Evolutionary conservation across 2,329 filamentous ascomycete genomes (phyloP).

Genomic region (Aspergillus fructus): DNA sequence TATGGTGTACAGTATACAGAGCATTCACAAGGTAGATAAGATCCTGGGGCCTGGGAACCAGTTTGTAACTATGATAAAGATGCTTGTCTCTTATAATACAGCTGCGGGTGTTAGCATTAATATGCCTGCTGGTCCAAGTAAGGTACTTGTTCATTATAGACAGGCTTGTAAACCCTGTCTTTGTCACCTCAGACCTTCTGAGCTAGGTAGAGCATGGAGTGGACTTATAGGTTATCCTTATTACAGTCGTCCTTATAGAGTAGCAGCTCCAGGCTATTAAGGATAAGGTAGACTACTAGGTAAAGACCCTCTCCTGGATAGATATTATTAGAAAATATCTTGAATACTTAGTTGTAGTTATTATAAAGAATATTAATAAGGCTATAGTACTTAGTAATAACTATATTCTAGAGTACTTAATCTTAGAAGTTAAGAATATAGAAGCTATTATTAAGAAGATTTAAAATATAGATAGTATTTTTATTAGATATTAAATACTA

Average conservation of each 20-base stretch:
- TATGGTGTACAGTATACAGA: conserved; percentile 95
- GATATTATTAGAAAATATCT: conserved; percentile 91
- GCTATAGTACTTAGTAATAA: conserved; percentile 83
- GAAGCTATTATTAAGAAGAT: conserved; percentile 73
- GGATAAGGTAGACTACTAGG: conserved; percentile 85
- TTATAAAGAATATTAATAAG: conserved; percentile 68
- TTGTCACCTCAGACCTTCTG: conserved; percentile 90
- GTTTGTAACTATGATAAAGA: conserved; percentile 97
- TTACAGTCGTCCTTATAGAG: conserved; percentile 77
- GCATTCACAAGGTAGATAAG: conserved; percentile 95
- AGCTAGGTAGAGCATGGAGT: conserved; percentile 96
- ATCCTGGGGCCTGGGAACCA: conserved; percentile 97
- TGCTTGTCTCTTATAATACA: conserved; percentile 96
- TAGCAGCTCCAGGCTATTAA: conserved; percentile 78
- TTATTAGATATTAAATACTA: conserved; percentile 93
- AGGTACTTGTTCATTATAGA: conserved; percentile 97
- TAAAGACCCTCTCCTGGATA: conserved; percentile 82
- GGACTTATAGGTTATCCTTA: conserved; percentile 90
- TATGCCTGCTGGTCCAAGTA: conserved; percentile 95
- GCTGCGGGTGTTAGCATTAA: conserved; percentile 94
- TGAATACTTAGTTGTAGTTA: conserved; percentile 84
- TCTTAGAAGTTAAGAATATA: conserved; percentile 80
- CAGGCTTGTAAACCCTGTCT: conserved; percentile 81
- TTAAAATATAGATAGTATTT: conserved; percentile 94
- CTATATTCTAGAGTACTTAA: conserved; percentile 95